Evolutionary conservation across 495 filamentous ascomycete genomes (phyloP), one percentile per base, ranked within the genome.

Genomic region (Chaetomidium leptoderma): DNA sequence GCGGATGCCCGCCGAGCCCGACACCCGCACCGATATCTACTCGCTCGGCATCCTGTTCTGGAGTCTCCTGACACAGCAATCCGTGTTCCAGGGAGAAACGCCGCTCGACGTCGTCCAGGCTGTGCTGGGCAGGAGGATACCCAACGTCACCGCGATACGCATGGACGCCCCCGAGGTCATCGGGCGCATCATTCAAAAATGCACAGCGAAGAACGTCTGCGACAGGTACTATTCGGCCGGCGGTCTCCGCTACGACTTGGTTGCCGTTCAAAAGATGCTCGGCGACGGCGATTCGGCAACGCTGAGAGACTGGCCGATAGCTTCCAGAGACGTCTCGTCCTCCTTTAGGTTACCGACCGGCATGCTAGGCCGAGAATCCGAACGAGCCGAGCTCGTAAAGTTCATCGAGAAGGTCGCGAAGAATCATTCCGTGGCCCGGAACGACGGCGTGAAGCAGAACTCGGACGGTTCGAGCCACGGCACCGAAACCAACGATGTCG

Each of bases 1-100:
- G 24, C 84, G 91, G 16, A 86, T 95, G 81, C 87, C 89, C 3
- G 90, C 87, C 17, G 90, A 93, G 64, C 91, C 91, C 1, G 91
- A 96, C 72, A 88, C 83, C 54, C 81, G 91, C 44, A 95, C 91
- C 10, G 91, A 95, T 71, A 91, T 95, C 33, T 96, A 95, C 68
- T 89, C 88, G 2, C 76, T 95, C 2, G 91, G 91, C 13, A 80
- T 95, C 52, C 70, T 95, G 6, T 92, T 95, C 66, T 96, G 88
- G 86, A 88, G 79, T 24, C 83, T 95, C 73, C 75, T 96, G 43
- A 86, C 86, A 16, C 88, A 89, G 24, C 83, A 86, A 62, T 77
- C 86, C 5, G 84, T 88, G 0, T 96, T 92, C 61, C 84, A 84
- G 30, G 91, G 90, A 8, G 78, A 78, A 37, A 86, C 86, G 4